Base-by-base conservation (phyloP, 2,329 filamentous ascomycete genomes). In the Aspergillus aculeatinus region DNA sequence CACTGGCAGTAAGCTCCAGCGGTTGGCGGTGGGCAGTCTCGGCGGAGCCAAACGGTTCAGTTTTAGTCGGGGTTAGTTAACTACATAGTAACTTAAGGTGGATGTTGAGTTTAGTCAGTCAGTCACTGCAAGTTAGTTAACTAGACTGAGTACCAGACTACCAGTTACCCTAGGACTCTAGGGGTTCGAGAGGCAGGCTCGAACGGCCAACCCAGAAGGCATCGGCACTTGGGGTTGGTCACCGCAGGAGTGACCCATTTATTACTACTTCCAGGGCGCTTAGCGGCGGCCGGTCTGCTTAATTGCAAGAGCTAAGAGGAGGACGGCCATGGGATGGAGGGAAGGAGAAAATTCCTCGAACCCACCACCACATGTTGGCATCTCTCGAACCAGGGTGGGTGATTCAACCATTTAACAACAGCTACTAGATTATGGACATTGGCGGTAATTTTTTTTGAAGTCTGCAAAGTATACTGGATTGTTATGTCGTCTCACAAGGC, bases 261-360 rank as follows among this genome's bases (percentile, higher is more conserved):
- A 25, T 51, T 23, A 51, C 49, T 51, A 16, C 27, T 33, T 51
- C 14, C 14, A 44, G 39, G 7, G 16, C 39, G 47, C 25, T 49
- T 49, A 19, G 47, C 47, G 48, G 21, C 48, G 25, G 21, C 23
- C 48, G 23, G 48, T 55, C 39, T 47, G 39, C 39, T 44, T 44
- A 19, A 44, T 44, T 3, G 39, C 39, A 16, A n/a, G 39, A 42
- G 39, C 39, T 42, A 42, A 42, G 39, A 42, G 16, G 14, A 35
- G 33, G 33, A 14, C 27, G 51, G 23, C 21, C 23, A 25, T 47
- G 39, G 14, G 52, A 35, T 27, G 27, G 39, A 19, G 25, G 39
- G 52, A n/a, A 31, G 35, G 42, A 31, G 27, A 55, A 55, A 55
- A 55, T 11, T 55, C 53, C 42, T 35, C 27, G 44, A 55, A 55